Conservation (phyloP, 495 filamentous ascomycete genomes). For the Sordaria brevicollis region DNA sequence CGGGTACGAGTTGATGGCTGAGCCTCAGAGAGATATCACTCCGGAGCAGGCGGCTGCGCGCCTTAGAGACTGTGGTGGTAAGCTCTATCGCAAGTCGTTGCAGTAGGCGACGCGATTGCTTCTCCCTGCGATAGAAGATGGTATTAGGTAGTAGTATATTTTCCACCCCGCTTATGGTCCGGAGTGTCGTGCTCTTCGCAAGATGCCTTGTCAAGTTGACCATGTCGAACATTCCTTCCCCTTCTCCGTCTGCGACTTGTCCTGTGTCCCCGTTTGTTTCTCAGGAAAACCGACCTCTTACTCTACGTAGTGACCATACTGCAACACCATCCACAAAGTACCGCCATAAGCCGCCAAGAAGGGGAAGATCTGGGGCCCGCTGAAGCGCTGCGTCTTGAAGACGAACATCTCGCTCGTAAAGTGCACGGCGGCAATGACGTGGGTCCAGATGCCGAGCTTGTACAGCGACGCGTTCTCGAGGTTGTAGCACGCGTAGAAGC, state of each 20-base stretch:
- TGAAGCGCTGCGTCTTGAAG: slow-evolving; percentile 61
- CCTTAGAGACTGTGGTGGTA: slow-evolving; percentile 62
- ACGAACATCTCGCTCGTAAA: slow-evolving; percentile 73
- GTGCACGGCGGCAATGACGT: slow-evolving; percentile 66
- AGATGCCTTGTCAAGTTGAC: neutral
- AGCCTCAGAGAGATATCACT: slow-evolving; percentile 95
- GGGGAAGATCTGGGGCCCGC: slow-evolving; percentile 59
- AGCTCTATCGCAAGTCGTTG: slow-evolving; percentile 69
- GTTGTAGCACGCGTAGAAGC: slow-evolving; percentile 80
- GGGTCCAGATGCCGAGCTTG: slow-evolving; percentile 70
- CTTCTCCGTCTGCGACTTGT: neutral
- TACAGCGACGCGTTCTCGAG: slow-evolving; percentile 62
- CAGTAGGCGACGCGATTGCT: slow-evolving; percentile 12
- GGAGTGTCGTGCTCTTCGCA: neutral
- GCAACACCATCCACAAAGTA: slow-evolving; percentile 71
- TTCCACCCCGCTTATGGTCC: neutral
- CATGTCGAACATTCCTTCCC: neutral
- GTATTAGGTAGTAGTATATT: slow-evolving; percentile 4
- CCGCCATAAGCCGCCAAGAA: slow-evolving; percentile 60
- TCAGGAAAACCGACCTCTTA: slow-evolving; percentile 1
- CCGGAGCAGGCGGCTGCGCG: slow-evolving; percentile 86
- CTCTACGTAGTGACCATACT: slow-evolving; percentile 55
- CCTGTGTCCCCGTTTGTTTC: neutral
- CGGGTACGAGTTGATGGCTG: slow-evolving; percentile 90
- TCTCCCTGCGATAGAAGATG: neutral